Percentiles rank a stretch among this genome's conserved stretches.
These are phyloP conservation scores for Coelastrella sp. DNA, from an alignment of 139 green algal genomes.

Conservation along the genomic window DNA sequence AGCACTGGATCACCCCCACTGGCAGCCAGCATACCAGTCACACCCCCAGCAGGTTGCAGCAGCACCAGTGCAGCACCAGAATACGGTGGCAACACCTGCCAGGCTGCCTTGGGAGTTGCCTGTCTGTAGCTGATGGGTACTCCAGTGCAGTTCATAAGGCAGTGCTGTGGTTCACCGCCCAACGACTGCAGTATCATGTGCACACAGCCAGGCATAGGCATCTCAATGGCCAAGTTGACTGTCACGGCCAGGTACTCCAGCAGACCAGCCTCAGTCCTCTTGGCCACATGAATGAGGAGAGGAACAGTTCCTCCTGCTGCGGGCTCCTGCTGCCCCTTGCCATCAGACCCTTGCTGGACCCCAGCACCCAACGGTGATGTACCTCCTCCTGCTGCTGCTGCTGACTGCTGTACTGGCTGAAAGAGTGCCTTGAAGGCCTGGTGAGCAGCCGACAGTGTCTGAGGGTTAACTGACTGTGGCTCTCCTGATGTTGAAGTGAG, in stretches of 20 bases:
- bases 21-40: not conserved
- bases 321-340: not conserved
- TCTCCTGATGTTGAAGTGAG: constrained; percentile 3
- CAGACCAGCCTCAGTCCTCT: constrained; percentile 19
- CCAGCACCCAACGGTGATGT: not conserved
- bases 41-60: constrained; percentile 1
- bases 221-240: constrained; percentile 53
- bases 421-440: constrained; percentile 1
- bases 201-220: constrained; percentile 61
- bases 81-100: constrained; percentile 63
- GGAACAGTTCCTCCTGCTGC: constrained; percentile 26
- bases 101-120: constrained; percentile 50
- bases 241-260: constrained; percentile 61
- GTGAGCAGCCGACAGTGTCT: constrained; percentile 19
- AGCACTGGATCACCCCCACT: not conserved
- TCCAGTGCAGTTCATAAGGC: constrained; percentile 72
- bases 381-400: not conserved
- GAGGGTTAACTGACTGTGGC: not conserved
- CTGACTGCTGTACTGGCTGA: constrained; percentile 6
- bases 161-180: constrained; percentile 62
- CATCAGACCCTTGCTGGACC: not conserved
- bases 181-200: constrained; percentile 66
- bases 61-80: constrained; percentile 54
- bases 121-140: constrained; percentile 72
- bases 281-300: constrained; percentile 50